Evolutionary conservation across 805 yeast genomes (phyloP), one percentile per base, ranked within the genome.

Genomic region (Hanseniaspora lindneri): DNA sequence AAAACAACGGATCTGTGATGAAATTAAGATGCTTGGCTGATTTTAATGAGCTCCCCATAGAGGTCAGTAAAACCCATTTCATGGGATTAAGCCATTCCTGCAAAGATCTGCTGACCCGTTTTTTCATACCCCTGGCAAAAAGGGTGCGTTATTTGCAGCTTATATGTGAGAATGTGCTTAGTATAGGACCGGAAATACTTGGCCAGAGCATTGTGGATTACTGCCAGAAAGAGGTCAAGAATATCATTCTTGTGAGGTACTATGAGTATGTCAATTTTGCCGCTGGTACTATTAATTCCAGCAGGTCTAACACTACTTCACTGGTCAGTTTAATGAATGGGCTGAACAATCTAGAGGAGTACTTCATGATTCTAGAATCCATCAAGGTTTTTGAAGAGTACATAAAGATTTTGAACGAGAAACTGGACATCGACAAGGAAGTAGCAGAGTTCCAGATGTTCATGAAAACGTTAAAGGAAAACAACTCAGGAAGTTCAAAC

Each of bases 171-270:
- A 8, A 11, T 8, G 24, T 46, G 5, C 11, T 34, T 7, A 17
- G 11, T 7, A 17, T 32, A 24, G 35, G 49, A 8, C 43, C 49
- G 2, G 30, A 32, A 4, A 29, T 23, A 14, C 23, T 46, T 8
- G 49, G 49, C 6, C 49, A 46, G 24, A 30, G 28, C 17, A 46
- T 46, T 20, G 41, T 46, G 23, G 49, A 46, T 29, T 46, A 46
- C n/a, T 46, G 43, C 27, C 37, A 39, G n/a, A 37, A 41, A 16
- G 49, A 46, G 21, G 30, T 37, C 13, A 20, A 30, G 6, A 46
- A 32, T 29, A 24, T 37, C 5, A n/a, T 37, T 13, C 19, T 37
- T 10, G 28, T 24, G 4, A 16, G 21, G n/a, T 37, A 37, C 14
- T 11, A 24, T 24, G 30, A 37, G 4, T 14, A 37, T 3, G 14